These are phyloP conservation scores for Ambrosia artemisiifolia DNA, from an alignment of 129 eudicot species.

Conservation along the genomic window DNA sequence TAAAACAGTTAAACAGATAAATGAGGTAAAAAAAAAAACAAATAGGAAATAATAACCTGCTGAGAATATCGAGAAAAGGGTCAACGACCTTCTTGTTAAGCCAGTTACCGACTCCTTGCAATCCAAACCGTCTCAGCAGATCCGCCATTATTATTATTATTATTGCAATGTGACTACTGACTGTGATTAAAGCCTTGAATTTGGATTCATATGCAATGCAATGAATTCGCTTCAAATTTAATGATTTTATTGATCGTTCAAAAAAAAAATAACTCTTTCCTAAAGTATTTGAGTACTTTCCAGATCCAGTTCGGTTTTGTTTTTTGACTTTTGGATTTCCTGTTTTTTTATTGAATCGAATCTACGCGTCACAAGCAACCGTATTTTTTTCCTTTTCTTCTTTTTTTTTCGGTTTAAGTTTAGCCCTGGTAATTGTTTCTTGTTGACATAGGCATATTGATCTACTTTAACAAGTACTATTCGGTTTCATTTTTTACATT, in stretches of 20 bases:
- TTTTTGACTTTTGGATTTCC: neutral
- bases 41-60: conserved; percentile 40
- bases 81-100: conserved; percentile 51
- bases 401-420: too few relatives aligned
- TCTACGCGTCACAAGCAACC: conserved; percentile 6
- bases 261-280: neutral
- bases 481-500: too few relatives aligned
- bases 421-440: too few relatives aligned
- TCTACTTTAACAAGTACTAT: too few relatives aligned
- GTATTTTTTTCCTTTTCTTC: too few relatives aligned
- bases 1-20: neutral
- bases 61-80: conserved; percentile 74
- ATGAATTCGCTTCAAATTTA: neutral
- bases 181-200: conserved; percentile 3
- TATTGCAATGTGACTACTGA: neutral
- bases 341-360: neutral
- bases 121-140: conserved; percentile 38
- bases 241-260: too few relatives aligned
- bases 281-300: conserved; percentile 4
- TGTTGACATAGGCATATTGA: too few relatives aligned
- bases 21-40: neutral
- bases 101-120: conserved; percentile 55
- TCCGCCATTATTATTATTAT: conserved; percentile 21
- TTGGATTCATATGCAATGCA: neutral
- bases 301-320: conserved; percentile 12